phyloP scores from a whole-genome alignment of 306 rosid species.

The Casuarina equisetifolia region DNA sequence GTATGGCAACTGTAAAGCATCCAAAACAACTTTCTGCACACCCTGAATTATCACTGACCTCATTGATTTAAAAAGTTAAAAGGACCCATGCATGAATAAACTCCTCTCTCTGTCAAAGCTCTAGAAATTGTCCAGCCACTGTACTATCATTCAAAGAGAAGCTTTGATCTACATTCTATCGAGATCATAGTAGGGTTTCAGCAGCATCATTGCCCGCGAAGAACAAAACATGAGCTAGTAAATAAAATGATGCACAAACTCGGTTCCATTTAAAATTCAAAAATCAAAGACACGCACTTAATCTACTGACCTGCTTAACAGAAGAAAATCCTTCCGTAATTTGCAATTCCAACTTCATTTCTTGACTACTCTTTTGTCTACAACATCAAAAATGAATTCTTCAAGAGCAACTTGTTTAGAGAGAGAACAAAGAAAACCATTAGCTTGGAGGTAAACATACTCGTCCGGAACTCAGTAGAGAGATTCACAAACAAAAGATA shows the following conservation, averaged over 20 bases:
- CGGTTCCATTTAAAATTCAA: neutral
- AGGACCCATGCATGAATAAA: too few species aligned
- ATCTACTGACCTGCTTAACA: neutral
- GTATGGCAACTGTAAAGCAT: neutral
- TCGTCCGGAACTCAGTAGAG: neutral
- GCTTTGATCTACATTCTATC: neutral
- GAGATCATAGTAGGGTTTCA: neutral
- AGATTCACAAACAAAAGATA: conserved; percentile 29
- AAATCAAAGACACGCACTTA: neutral
- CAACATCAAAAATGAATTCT: neutral
- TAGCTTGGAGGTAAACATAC: neutral
- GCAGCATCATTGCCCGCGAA: neutral
- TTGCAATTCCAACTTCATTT: conserved; percentile 1
- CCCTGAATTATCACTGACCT: neutral
- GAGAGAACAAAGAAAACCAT: neutral
- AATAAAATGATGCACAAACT: too few species aligned
- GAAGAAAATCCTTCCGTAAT: neutral
- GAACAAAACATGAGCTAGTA: neutral
- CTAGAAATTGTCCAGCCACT: neutral
- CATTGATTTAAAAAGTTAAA: too few species aligned
- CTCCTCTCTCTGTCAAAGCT: neutral
- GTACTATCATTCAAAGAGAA: neutral
- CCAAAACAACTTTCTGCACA: neutral
- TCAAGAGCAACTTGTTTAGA: conserved; percentile 7
- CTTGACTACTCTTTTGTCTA: neutral